These are phyloP conservation scores for Hymenoscyphus scutula DNA, from an alignment of 2,329 filamentous ascomycete species.

Conservation along the genomic window DNA sequence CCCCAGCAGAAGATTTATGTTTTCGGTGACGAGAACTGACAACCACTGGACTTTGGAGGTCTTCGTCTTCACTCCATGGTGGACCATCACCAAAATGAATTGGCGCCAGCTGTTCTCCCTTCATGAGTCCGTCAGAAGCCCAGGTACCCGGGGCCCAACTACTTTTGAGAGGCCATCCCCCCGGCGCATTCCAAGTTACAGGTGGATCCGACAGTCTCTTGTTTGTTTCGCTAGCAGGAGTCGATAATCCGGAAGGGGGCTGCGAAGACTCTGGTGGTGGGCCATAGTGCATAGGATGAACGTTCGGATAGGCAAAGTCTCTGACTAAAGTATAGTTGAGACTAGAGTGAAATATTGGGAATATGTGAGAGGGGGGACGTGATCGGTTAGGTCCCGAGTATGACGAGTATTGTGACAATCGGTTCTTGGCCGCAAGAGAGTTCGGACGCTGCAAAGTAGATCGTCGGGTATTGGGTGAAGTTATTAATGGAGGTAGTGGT, in stretches of 20 bases:
- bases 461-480: slow-evolving; percentile 52
- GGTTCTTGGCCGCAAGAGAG: slow-evolving; percentile 76
- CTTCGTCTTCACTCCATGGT: slow-evolving; percentile 93
- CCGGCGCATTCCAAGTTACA: slow-evolving; percentile 62
- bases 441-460: slow-evolving; percentile 63
- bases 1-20: slow-evolving; percentile 67
- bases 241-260: slow-evolving; percentile 76
- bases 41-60: slow-evolving; percentile 84
- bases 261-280: slow-evolving; percentile 72
- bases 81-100: slow-evolving; percentile 86
- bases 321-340: slow-evolving; percentile 86
- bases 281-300: slow-evolving; percentile 89
- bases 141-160: slow-evolving; percentile 50
- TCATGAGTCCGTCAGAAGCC: slow-evolving; percentile 47
- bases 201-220: slow-evolving; percentile 82
- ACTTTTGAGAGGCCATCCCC: slow-evolving; percentile 46
- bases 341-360: slow-evolving; percentile 81
- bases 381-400: slow-evolving; percentile 67
- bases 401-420: slow-evolving; percentile 80
- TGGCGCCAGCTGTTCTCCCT: slow-evolving; percentile 70
- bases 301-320: slow-evolving; percentile 87
- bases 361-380: slow-evolving; percentile 76
- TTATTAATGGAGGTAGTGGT: slow-evolving; percentile 54
- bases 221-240: slow-evolving; percentile 72
- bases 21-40: slow-evolving; percentile 83